Conservation (phyloP, 305 asterid genomes). For the Euphrasia arctica region DNA sequence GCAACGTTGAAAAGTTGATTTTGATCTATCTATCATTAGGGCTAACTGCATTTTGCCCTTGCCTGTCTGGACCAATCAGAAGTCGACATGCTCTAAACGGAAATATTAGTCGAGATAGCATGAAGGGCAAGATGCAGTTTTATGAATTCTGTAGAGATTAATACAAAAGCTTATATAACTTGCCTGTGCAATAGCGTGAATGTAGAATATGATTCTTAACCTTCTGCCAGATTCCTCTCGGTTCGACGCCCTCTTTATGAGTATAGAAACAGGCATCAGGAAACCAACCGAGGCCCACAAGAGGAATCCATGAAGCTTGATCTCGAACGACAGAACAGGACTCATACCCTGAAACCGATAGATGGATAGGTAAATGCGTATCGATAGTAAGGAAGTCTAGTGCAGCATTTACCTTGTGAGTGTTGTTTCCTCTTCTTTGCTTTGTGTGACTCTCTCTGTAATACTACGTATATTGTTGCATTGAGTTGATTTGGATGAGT, state of each 20-base stretch:
- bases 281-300: slow-evolving; percentile 90
- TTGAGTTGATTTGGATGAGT: too few relatives aligned
- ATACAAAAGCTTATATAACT: slow-evolving; percentile 7
- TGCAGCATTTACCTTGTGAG: too few relatives aligned
- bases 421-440: too few relatives aligned
- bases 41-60: neutral
- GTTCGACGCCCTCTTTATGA: slow-evolving; percentile 59
- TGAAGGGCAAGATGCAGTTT: neutral
- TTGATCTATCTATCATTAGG: slow-evolving; percentile 9
- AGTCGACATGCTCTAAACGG: neutral
- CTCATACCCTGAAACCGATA: slow-evolving; percentile 33
- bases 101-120: neutral
- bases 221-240: slow-evolving; percentile 44
- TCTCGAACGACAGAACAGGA: slow-evolving; percentile 49
- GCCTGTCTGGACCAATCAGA: too few relatives aligned
- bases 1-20: neutral
- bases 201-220: slow-evolving; percentile 55
- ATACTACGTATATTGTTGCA: too few relatives aligned
- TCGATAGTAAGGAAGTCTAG: too few relatives aligned
- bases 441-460: too few relatives aligned
- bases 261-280: slow-evolving; percentile 62
- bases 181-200: slow-evolving; percentile 68
- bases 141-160: neutral
- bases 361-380: too few relatives aligned
- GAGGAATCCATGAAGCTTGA: slow-evolving; percentile 73